These are phyloP conservation scores for Bipolaris oryzae DNA, from an alignment of 2,329 filamentous ascomycete genomes.

Conservation along the genomic window DNA sequence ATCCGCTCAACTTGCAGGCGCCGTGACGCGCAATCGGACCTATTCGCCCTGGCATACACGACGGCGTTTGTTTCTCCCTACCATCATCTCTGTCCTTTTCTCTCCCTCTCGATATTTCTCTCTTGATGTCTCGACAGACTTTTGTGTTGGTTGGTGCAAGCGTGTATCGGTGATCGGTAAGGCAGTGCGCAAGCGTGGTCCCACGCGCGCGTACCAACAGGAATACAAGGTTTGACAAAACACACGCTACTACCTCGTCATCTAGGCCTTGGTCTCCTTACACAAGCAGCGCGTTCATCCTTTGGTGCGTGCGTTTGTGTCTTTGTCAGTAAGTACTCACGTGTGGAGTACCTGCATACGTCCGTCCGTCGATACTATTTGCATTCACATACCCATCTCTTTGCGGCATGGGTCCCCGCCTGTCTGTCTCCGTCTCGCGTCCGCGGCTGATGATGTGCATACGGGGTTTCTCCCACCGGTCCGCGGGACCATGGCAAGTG, in stretches of 20 bases:
- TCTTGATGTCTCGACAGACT: background rate
- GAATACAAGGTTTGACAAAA: background rate
- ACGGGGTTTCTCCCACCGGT: background rate
- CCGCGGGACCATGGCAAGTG: conserved; percentile 4
- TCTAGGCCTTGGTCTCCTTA: background rate
- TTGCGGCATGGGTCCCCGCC: background rate
- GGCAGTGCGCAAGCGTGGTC: conserved; percentile 3
- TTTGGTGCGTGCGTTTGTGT: background rate
- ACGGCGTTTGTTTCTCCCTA: background rate
- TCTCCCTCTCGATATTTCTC: background rate
- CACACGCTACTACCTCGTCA: background rate
- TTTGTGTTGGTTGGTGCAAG: background rate
- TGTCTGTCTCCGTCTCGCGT: background rate
- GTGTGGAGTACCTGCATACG: background rate
- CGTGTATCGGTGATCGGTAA: background rate
- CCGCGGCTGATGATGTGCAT: conserved; percentile 4
- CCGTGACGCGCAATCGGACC: conserved; percentile 6
- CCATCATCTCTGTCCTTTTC: background rate
- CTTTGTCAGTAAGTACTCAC: background rate
- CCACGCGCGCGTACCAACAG: conserved; percentile 2
- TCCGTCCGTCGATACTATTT: background rate
- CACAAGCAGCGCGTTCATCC: background rate
- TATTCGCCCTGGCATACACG: conserved; percentile 6
- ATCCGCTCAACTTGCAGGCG: background rate
- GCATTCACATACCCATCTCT: background rate